Evolutionary conservation across 2,329 filamentous ascomycete genomes (phyloP), one percentile per base, ranked within the genome.

Genomic region (Trichoderma atrobrunneum): DNA sequence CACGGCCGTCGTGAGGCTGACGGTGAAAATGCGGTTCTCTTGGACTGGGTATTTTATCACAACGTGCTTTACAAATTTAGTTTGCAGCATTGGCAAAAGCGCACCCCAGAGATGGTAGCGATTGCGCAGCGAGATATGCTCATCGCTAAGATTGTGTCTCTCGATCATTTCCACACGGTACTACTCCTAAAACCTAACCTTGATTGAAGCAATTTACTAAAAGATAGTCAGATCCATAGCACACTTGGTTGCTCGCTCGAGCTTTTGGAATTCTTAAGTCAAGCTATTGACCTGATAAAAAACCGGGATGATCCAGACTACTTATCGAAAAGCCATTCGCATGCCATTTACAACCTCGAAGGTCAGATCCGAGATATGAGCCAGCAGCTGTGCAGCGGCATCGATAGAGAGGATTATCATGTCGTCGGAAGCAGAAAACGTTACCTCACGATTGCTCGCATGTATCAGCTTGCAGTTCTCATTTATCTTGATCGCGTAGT

Each of bases 61-160:
- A 71, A 70, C n/a, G 71, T 72, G 5, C 59, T 72, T 12, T 72
- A 72, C 28, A 72, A 71, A 32, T 71, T 72, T 16, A 72, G 71
- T 10, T 21, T 72, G n/a, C 66, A 72, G 59, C 71, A 72, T 56
- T 72, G 71, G 71, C 21, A 60, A 14, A 34, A 54, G 7, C 71
- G 71, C 18, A 72, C 64, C 32, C 39, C 54, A 6, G 36, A 70
- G n/a, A 62, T 72, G 71, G 43, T 30, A 26, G 64, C 36, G 21
- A 61, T 72, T 32, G 56, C 71, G 2, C 67, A 70, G n/a, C 34
- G 65, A 5, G 71, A 72, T 8, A 69, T 70, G 56, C 36, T 54
- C 32, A 70, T 72, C 24, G 26, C 64, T 16, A 70, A 28, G 5
- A 63, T 60, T 18, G 56, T 67, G 5, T 72, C 62, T 30, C 18